Percentiles rank a stretch among this genome's conserved stretches.
phyloP scores from a whole-genome alignment of 2,329 filamentous ascomycete species.

The Diaporthe humulicola region DNA sequence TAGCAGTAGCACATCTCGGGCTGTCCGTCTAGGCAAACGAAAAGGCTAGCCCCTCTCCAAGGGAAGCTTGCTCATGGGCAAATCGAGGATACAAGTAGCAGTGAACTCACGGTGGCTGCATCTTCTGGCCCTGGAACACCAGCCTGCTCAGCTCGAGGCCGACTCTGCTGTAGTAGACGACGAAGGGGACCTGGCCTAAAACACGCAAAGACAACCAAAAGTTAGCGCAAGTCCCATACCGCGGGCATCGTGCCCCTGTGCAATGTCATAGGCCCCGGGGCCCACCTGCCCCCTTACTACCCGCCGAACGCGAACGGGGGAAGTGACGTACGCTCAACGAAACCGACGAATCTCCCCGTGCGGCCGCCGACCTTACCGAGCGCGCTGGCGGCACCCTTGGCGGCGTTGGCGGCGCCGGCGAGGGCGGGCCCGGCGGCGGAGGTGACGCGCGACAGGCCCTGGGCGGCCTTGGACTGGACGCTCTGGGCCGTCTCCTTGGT shows the following conservation, averaged over 20 bases:
- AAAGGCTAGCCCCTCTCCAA: background rate
- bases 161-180: slow-evolving; percentile 93
- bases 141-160: slow-evolving; percentile 89
- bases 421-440: slow-evolving; percentile 85
- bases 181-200: slow-evolving; percentile 85
- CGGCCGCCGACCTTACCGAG: slow-evolving; percentile 85
- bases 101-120: slow-evolving; percentile 89
- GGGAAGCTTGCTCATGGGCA: background rate
- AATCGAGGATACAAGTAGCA: background rate
- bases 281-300: background rate
- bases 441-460: slow-evolving; percentile 86
- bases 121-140: slow-evolving; percentile 88
- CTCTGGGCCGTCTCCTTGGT: slow-evolving; percentile 59
- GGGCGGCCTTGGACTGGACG: slow-evolving; percentile 75
- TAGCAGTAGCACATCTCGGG: background rate
- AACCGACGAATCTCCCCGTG: slow-evolving; percentile 82
- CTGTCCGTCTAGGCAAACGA: background rate
- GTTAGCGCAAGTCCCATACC: background rate
- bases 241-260: background rate
- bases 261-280: background rate
- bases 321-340: slow-evolving; percentile 83
- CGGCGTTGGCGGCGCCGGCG: slow-evolving; percentile 80
- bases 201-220: slow-evolving; percentile 18
- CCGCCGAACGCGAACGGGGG: no score
- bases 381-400: slow-evolving; percentile 74